Base-by-base conservation (phyloP, 1,284 basidiomycete genomes). In the Boletus holoroseus region DNA sequence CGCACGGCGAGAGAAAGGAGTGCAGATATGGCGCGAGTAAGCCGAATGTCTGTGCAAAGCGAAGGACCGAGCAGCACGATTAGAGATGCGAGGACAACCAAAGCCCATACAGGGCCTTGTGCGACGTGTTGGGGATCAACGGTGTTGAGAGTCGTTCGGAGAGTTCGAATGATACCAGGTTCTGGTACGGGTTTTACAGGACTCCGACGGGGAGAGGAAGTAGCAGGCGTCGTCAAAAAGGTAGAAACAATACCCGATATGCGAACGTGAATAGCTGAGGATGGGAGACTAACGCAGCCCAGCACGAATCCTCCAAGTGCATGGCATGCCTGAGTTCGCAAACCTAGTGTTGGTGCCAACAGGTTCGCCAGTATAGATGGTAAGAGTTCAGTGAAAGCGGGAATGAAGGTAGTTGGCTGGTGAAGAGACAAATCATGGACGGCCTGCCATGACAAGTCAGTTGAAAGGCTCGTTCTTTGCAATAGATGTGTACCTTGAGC, bases 21-120 rank as follows among this genome's bases (percentile, higher is more conserved):
- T 0, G 73, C 72, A 7, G 73, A 70, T 15, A 88, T 60, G 7
- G 70, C 68, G 5, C 76, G 73, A 22, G 71, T 71, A n/a, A 82
- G 63, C 34, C 72, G 71, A 11, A 59, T 49, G 40, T 80, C 72
- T 16, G 71, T 70, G 56, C 72, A 78, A 11, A 84, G 66, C 0
- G 69, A 69, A 2, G 82, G 74, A 2, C 83, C 79, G 3, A 85
- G 73, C 15, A 89, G 70, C 28, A 83, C 77, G 38, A 85, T 71
- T 44, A 88, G 69, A 55, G 75, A 75, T 0, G 82, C 78, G 0
- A 88, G 67, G 22, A 86, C 82, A 53, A 76, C 77, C 40, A 85
- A 70, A 4, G 76, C 82, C 86, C 86, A 89, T 1, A 84, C 81
- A 11, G 86, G 86, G 0, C 85, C 84, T 59, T 85, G 81, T 1